A percentile compares a stretch with the other conserved stretches of the same genome.
phyloP scores from a whole-genome alignment of 352 stramenopile genomes.

The Phytophthora rubi region DNA sequence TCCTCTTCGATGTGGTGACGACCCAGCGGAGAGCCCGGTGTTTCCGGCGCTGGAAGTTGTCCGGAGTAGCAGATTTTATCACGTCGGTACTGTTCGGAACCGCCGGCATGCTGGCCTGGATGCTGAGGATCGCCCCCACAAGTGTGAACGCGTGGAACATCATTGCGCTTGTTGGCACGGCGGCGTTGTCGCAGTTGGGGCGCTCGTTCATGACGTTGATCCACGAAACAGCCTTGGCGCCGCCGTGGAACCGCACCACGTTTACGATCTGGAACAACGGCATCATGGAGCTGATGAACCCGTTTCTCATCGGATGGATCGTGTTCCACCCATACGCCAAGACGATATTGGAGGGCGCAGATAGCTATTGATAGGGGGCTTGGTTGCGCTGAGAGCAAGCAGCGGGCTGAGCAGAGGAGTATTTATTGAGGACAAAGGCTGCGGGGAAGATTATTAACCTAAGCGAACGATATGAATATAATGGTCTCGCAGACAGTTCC shows the following conservation, averaged over 20 bases:
- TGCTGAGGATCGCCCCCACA: conserved; percentile 24
- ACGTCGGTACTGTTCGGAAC: conserved; percentile 30
- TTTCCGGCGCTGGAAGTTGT: conserved; percentile 24
- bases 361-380: conserved; percentile 25
- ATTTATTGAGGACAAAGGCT: conserved; percentile 36
- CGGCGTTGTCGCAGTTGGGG: conserved; percentile 42
- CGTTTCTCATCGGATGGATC: conserved; percentile 68
- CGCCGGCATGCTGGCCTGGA: conserved; percentile 29
- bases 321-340: conserved; percentile 73
- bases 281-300: conserved; percentile 60
- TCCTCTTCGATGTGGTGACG: conserved; percentile 28
- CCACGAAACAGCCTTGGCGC: conserved; percentile 46
- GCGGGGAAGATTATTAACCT: conserved; percentile 3
- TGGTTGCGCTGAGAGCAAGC: not conserved
- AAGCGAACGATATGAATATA: conserved; percentile 1
- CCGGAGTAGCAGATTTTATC: conserved; percentile 16
- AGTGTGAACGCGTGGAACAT: conserved; percentile 41
- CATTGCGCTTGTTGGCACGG: conserved; percentile 39
- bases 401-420: conserved; percentile 7
- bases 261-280: conserved; percentile 53
- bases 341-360: conserved; percentile 38
- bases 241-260: conserved; percentile 17
- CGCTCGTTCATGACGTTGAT: conserved; percentile 50
- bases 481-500: conserved; percentile 1
- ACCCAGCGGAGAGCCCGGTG: not conserved